Evolutionary conservation across 1,284 basidiomycete species (phyloP).

Genomic region (Irpex rosettiformis): DNA sequence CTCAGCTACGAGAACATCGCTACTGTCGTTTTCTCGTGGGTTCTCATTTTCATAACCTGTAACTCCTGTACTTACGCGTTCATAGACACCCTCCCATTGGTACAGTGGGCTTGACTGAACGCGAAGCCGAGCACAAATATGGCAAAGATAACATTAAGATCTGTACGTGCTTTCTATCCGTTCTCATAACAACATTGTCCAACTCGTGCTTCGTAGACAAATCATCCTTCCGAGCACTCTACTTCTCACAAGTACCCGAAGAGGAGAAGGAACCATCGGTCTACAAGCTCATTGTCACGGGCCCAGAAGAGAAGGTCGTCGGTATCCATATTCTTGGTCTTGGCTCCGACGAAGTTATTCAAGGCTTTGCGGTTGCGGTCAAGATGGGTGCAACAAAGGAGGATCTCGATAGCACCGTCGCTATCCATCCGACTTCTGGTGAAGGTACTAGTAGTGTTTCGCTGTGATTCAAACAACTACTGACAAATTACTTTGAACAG

Average conservation of each 20-base stretch:
- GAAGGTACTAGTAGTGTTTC: constrained; percentile 49
- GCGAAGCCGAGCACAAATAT: constrained; percentile 84
- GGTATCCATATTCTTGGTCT: constrained; percentile 91
- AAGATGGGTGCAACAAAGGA: constrained; percentile 93
- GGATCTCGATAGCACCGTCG: constrained; percentile 87
- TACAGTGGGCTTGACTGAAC: constrained; percentile 89
- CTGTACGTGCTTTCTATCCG: constrained; percentile 53
- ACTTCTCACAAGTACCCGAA: constrained; percentile 85
- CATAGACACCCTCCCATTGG: constrained; percentile 87
- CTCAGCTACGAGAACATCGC: constrained; percentile 91
- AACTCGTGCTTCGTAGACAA: constrained; percentile 43
- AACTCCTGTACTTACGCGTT: constrained; percentile 4
- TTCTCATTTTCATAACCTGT: constrained; percentile 16
- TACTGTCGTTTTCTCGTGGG: constrained; percentile 91
- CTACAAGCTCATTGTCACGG: constrained; percentile 88
- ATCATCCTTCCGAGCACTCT: constrained; percentile 79
- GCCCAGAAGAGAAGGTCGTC: constrained; percentile 90
- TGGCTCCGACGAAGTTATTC: constrained; percentile 90
- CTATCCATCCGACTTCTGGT: constrained; percentile 84
- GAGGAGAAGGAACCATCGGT: constrained; percentile 89
- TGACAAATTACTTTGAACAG: background rate
- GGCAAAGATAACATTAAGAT: constrained; percentile 86
- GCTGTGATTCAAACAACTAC: background rate
- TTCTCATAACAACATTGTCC: background rate
- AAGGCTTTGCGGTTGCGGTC: constrained; percentile 92